phyloP scores from a whole-genome alignment of 2,329 filamentous ascomycete species.

The Raffaelea ambrosiae region DNA sequence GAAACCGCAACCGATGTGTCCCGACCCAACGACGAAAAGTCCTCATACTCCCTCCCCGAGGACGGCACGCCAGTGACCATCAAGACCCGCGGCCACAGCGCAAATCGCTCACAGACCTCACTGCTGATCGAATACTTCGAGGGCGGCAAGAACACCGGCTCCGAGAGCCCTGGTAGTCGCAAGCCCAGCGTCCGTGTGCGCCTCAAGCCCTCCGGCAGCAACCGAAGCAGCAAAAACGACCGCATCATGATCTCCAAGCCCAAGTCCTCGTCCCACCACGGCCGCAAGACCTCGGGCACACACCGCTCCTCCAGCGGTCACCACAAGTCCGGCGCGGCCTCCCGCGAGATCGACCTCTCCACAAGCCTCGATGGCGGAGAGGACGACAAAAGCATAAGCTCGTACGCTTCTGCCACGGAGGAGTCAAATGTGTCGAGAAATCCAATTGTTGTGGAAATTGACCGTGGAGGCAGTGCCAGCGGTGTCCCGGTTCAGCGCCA shows the following conservation, averaged over 20 bases:
- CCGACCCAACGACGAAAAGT: constrained; percentile 58
- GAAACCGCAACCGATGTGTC: constrained; percentile 61
- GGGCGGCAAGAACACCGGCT: constrained; percentile 54
- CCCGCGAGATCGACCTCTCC: constrained; percentile 21
- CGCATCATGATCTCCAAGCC: constrained; percentile 83
- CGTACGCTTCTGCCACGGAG: constrained; percentile 69
- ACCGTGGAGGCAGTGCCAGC: constrained; percentile 35
- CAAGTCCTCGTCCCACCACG: constrained; percentile 35
- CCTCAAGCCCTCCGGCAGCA: constrained; percentile 68
- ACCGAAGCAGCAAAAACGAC: constrained; percentile 51
- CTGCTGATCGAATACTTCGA: constrained; percentile 94
- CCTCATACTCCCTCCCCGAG: constrained; percentile 71
- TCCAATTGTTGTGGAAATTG: constrained; percentile 84
- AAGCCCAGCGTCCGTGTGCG: constrained; percentile 73
- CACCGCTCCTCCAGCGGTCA: constrained; percentile 32
- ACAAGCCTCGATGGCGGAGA: constrained; percentile 32
- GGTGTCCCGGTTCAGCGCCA: constrained; percentile 29
- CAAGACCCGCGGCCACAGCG: constrained; percentile 58
- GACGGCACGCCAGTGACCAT: constrained; percentile 91
- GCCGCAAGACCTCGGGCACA: constrained; percentile 53
- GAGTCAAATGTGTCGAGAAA: constrained; percentile 69
- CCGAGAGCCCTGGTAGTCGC: constrained; percentile 49
- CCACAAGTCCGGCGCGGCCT: constrained; percentile 39
- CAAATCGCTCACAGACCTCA: constrained; percentile 71
- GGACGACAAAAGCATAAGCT: constrained; percentile 60